Evolutionary conservation across 179 eudicot genomes (phyloP), one percentile per base, ranked within the genome.

Genomic region (Silene noctiflora): DNA sequence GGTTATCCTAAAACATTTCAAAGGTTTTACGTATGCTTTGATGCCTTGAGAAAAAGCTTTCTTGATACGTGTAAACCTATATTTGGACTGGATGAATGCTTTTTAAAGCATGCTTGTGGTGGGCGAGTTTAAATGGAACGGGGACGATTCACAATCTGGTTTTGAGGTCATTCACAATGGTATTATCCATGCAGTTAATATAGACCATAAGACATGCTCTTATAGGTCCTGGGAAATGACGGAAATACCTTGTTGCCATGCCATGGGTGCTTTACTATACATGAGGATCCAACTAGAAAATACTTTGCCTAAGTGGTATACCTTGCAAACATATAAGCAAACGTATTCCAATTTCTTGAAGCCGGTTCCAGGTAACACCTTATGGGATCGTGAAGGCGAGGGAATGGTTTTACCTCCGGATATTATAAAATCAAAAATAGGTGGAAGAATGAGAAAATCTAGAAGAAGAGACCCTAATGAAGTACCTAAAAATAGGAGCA

Each of bases 51-150:
- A 24, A 64, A 24, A 6, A 66, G 39, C 6, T 71, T 80, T 24
- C 4, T 3, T 3, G 16, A 55, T 11, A 72, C 60, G 1, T 80
- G 79, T 42, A 53, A 62, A 20, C 72, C 60, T 1, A 75, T 70
- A 0, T 46, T 75, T 6, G 31, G 76, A 2, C 11, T 71, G 1
- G 79, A 80, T 80, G 82, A 79, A 0, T 71, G 79, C 21, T 76
- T 75, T 10, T 7, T 80, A 6, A 71, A 76, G 62, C 79, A 76
- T 35, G 61, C 76, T 16, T 76, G 76, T 39, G 79, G 76, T 13
- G 76, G 82, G 14, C 67, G 76, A 75, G 4, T 70, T 60, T 8
- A 17, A 25, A 6, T 80, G 73, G 76, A 75, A 76, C 55, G 72
- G 63, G 1, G 64, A 76, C 4, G 79, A 76, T n/a, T 2, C 59